phyloP scores from a whole-genome alignment of 495 filamentous ascomycete species.

The Aspergillus nanangensis region DNA sequence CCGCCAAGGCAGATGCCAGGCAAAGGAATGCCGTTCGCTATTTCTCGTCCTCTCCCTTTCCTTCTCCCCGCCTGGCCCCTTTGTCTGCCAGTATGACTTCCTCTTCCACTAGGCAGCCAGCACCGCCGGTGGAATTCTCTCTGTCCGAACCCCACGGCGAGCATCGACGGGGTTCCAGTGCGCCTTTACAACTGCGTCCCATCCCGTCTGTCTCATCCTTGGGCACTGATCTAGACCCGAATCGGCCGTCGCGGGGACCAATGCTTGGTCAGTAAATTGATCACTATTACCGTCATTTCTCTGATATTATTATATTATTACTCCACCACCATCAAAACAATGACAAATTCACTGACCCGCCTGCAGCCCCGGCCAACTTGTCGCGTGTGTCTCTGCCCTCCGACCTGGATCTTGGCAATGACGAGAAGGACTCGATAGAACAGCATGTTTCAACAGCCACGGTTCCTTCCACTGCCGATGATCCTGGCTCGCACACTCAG shows the following conservation, averaged over 20 bases:
- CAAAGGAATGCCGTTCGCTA: no score
- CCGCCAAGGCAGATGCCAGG: no score
- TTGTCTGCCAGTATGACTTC: neutral
- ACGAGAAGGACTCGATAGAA: neutral
- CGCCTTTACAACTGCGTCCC: slow-evolving; percentile 6
- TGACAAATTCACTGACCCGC: neutral
- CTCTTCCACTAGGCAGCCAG: no score
- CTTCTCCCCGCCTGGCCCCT: neutral
- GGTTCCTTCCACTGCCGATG: no score
- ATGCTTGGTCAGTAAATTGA: slow-evolving; percentile 12
- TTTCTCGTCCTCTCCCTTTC: no score
- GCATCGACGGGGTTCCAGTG: slow-evolving; percentile 1
- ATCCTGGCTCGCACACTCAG: no score
- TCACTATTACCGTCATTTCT: neutral
- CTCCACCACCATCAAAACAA: no score
- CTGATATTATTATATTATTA: no score
- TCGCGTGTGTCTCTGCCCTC: slow-evolving; percentile 11
- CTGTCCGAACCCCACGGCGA: neutral
- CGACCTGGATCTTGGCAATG: slow-evolving; percentile 16
- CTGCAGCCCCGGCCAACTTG: neutral
- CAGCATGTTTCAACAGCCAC: neutral
- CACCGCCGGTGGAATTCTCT: no score
- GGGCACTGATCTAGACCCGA: slow-evolving; percentile 13
- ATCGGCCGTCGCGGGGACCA: slow-evolving; percentile 3
- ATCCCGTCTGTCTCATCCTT: slow-evolving; percentile 16